These are phyloP conservation scores for Cryphonectria nitschkei DNA, from an alignment of 2,329 filamentous ascomycete species.

Conservation along the genomic window DNA sequence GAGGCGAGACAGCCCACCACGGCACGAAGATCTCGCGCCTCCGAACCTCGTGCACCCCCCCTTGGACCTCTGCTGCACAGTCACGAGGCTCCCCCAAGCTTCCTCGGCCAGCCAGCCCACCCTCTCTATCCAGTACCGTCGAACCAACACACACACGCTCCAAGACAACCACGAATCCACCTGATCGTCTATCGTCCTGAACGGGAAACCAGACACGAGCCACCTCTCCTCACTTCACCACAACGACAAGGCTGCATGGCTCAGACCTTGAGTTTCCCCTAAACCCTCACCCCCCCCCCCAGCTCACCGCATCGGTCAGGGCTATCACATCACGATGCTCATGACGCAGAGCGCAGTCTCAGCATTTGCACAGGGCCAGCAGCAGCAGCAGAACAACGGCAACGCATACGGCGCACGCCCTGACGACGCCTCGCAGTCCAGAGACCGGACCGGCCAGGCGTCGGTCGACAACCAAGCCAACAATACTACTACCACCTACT, in stretches of 20 bases:
- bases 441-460: constrained; percentile 24
- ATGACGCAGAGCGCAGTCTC: constrained; percentile 54
- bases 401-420: constrained; percentile 14
- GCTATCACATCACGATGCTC: constrained; percentile 51
- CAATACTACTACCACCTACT: constrained; percentile 34
- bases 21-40: neutral
- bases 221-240: neutral
- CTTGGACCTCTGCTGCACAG: neutral
- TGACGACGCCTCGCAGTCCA: constrained; percentile 30
- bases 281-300: neutral
- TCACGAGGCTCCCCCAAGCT: neutral
- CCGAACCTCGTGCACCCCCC: neutral
- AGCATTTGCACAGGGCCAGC: constrained; percentile 50
- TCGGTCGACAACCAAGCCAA: constrained; percentile 26
- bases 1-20: neutral
- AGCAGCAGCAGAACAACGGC: constrained; percentile 37
- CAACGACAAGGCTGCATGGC: constrained; percentile 23
- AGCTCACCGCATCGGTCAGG: constrained; percentile 10
- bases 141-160: neutral
- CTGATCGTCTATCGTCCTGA: constrained; percentile 8
- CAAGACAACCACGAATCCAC: constrained; percentile 1
- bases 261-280: constrained; percentile 14
- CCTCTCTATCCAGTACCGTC: neutral
- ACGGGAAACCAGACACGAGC: neutral
- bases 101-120: neutral